Conservation (phyloP, 1,284 basidiomycete genomes). For the Paramarasmius palmivorus region DNA sequence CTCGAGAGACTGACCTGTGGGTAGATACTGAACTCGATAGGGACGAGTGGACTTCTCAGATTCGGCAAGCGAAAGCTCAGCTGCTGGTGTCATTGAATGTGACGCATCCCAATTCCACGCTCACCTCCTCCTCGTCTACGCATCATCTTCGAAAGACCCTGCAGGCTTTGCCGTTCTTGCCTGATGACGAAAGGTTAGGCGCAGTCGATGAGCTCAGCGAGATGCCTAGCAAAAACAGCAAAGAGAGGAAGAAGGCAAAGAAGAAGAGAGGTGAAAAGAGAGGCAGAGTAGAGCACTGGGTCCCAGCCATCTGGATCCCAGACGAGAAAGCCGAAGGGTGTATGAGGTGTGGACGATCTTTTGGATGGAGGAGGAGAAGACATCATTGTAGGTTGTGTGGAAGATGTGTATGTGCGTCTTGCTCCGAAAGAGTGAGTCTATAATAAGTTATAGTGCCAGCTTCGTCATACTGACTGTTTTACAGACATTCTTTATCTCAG, state of each 20-base stretch:
- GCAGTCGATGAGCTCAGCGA: slow-evolving; percentile 24
- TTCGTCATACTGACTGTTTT: too few species aligned
- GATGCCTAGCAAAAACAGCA: slow-evolving; percentile 16
- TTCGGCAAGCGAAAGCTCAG: slow-evolving; percentile 73
- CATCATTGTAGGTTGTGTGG: slow-evolving; percentile 94
- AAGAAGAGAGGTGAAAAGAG: slow-evolving; percentile 37
- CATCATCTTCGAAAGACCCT: slow-evolving; percentile 70
- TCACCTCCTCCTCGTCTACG: slow-evolving; percentile 74
- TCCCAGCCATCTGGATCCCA: slow-evolving; percentile 91
- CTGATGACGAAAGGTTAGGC: slow-evolving; percentile 46
- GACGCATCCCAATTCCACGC: slow-evolving; percentile 75
- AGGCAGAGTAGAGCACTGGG: slow-evolving; percentile 80
- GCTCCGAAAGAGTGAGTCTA: slow-evolving; percentile 71
- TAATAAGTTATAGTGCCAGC: too few species aligned
- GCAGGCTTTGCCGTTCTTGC: slow-evolving; percentile 70
- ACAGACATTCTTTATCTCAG: slow-evolving; percentile 79
- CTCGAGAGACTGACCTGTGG: slow-evolving; percentile 2
- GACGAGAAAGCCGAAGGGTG: slow-evolving; percentile 81
- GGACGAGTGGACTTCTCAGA: slow-evolving; percentile 68
- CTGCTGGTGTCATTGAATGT: slow-evolving; percentile 66
- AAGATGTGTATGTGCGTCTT: slow-evolving; percentile 79
- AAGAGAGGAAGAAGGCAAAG: slow-evolving; percentile 21
- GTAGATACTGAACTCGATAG: slow-evolving; percentile 58
- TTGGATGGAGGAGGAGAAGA: slow-evolving; percentile 80
- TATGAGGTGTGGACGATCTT: slow-evolving; percentile 78